These are phyloP conservation scores for Podospora conica DNA, from an alignment of 495 filamentous ascomycete species.

Conservation along the genomic window DNA sequence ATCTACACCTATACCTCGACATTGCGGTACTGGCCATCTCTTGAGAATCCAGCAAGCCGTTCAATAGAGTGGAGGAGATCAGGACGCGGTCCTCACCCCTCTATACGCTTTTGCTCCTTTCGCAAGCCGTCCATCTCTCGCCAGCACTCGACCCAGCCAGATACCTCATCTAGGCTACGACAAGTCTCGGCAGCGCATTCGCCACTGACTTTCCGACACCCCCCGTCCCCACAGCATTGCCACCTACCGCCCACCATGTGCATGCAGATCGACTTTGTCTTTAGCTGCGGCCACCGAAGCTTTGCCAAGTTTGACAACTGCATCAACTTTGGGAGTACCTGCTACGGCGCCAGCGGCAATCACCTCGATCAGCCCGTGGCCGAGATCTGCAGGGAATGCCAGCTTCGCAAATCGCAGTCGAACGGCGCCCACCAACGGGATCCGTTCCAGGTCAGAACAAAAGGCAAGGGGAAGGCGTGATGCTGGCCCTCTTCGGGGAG, in stretches of 20 bases:
- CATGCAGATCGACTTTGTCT: constrained; percentile 23
- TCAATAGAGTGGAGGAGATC: neutral
- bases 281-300: constrained; percentile 21
- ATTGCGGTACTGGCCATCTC: neutral
- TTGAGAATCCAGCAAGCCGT: neutral
- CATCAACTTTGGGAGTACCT: constrained; percentile 17
- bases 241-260: constrained; percentile 14
- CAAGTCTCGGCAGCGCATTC: neutral
- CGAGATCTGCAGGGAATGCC: constrained; percentile 17
- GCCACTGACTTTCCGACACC: neutral
- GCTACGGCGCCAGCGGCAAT: constrained; percentile 18
- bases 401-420: neutral
- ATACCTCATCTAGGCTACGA: neutral
- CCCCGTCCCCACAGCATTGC: neutral
- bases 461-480: neutral
- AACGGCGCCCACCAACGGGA: constrained; percentile 26
- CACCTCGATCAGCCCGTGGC: constrained; percentile 13
- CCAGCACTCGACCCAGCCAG: neutral
- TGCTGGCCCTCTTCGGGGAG: neutral
- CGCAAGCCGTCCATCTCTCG: neutral
- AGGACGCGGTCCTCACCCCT: neutral
- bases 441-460: constrained; percentile 28
- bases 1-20: neutral
- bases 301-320: constrained; percentile 26
- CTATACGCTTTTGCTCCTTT: neutral